Evolutionary conservation across 2,329 filamentous ascomycete genomes (phyloP), one percentile per base, ranked within the genome.

Genomic region (Cladophialophora yegresii): DNA sequence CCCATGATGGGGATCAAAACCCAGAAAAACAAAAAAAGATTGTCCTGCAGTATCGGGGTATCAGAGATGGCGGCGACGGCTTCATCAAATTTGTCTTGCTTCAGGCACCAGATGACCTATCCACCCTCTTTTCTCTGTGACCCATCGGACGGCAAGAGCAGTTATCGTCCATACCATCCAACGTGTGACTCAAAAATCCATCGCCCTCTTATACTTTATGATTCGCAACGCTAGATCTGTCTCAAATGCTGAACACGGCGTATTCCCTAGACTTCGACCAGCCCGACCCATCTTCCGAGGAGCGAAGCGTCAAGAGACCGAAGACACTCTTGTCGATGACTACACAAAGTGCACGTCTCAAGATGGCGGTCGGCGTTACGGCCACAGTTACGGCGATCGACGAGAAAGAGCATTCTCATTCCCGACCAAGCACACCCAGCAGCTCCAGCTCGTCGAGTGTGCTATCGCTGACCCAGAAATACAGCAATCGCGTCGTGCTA

Each of bases 401-500:
- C 32, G 54, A 36, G 30, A 40, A 56, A 56, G 54, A 43, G 33
- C 54, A 36, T 40, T 36, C 8, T 36, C 8, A 4, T 13, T 40
- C 30, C n/a, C 30, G 54, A 56, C 20, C 54, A 40, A 56, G 54
- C 54, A 56, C 54, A 36, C 54, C 54, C 54, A 56, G 54, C 32
- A 56, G 54, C 32, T 5, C 54, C 30, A 56, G 32, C 33, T 56
- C 54, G 20, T 56, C 54, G 54, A 56, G 54, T 56, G 32, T 58
- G 40, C 43, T 58, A 26, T 58, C 33, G 33, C 33, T 36, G 33
- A 36, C 43, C 54, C 54, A 56, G 33, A 56, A 56, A 26, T 56
- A 56, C 32, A 36, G 54, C 32, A 40, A 56, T 40, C 86, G 87
- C 71, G 88, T 89, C 73, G 87, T 88, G 69, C 80, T 90, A 69